Evolutionary conservation across 2,329 filamentous ascomycete genomes (phyloP).

Genomic region (Xylariaceae sp.): DNA sequence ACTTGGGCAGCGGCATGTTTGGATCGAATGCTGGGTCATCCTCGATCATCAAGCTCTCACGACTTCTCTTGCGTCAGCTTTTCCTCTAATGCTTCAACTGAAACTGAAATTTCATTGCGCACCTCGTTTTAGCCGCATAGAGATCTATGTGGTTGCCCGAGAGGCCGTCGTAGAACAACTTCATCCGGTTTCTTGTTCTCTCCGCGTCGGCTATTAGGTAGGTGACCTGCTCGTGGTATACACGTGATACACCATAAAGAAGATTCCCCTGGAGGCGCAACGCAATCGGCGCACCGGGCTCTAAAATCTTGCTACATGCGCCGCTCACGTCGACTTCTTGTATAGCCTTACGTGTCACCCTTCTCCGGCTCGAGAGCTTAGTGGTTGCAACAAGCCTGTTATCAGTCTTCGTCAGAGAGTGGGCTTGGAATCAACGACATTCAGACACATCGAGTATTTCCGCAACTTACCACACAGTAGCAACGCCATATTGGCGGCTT

Average conservation of each 20-base stretch:
- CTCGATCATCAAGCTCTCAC: conserved; percentile 67
- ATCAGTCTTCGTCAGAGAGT: background rate
- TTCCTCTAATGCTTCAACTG: too few relatives aligned
- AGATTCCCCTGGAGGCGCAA: conserved; percentile 84
- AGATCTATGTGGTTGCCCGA: conserved; percentile 59
- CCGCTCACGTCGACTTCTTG: conserved; percentile 80
- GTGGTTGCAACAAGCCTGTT: conserved; percentile 90
- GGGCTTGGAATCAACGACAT: too few relatives aligned
- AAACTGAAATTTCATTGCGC: too few relatives aligned
- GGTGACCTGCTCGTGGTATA: conserved; percentile 79
- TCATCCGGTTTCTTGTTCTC: conserved; percentile 68
- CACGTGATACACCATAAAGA: conserved; percentile 77
- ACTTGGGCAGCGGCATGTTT: conserved; percentile 54
- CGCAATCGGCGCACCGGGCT: conserved; percentile 78
- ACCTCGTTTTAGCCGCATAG: conserved; percentile 68
- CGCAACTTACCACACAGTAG: conserved; percentile 81
- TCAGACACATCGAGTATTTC: too few relatives aligned
- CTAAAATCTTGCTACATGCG: conserved; percentile 82
- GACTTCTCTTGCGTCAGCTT: conserved; percentile 43
- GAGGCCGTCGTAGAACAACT: conserved; percentile 56
- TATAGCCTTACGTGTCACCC: conserved; percentile 79
- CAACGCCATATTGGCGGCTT: conserved; percentile 81
- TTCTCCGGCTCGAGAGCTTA: conserved; percentile 62
- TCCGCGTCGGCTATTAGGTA: conserved; percentile 81
- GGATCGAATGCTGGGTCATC: conserved; percentile 81